These are phyloP conservation scores for Populus deltoides DNA, from an alignment of 345 rosid species.

Conservation along the genomic window DNA sequence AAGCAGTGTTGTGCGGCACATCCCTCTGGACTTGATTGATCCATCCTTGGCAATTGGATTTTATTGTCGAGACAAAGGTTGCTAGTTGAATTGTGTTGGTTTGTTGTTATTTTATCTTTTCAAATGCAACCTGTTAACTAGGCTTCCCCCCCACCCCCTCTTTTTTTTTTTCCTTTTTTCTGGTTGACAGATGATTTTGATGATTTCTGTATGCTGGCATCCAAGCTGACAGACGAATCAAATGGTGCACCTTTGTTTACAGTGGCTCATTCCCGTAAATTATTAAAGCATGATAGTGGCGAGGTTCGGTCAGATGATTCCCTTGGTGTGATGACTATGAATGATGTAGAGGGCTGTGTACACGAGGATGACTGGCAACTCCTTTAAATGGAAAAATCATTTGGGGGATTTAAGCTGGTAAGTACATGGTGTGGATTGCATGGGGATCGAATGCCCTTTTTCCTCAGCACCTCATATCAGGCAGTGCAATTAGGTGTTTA, in stretches of 20 bases:
- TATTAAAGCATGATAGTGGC: slow-evolving; percentile 4
- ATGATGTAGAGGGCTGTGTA: slow-evolving; percentile 24
- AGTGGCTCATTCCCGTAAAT: slow-evolving; percentile 25
- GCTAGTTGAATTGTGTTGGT: slow-evolving; percentile 7
- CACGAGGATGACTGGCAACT: slow-evolving; percentile 71
- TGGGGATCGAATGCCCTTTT: not conserved
- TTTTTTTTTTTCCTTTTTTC: not conserved
- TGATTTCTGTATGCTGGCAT: slow-evolving; percentile 67
- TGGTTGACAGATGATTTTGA: slow-evolving; percentile 65
- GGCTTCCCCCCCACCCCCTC: not conserved
- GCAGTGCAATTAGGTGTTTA: not conserved
- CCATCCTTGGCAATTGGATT: slow-evolving; percentile 91
- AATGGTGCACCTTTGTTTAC: slow-evolving; percentile 86
- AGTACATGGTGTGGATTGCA: not conserved
- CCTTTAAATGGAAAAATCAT: slow-evolving; percentile 31
- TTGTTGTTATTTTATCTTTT: not conserved
- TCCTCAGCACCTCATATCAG: not conserved
- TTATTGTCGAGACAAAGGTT: slow-evolving; percentile 84
- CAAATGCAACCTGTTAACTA: not conserved
- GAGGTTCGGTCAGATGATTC: slow-evolving; percentile 29
- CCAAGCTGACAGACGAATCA: slow-evolving; percentile 70
- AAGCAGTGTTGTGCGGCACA: slow-evolving; percentile 54
- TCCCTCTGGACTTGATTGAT: slow-evolving; percentile 71
- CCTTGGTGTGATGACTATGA: slow-evolving; percentile 13
- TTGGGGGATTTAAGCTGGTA: not conserved